Percentiles rank a stretch among this genome's conserved stretches.
Conservation (phyloP, 2,329 filamentous ascomycete genomes). For the Aphanocladium album region DNA sequence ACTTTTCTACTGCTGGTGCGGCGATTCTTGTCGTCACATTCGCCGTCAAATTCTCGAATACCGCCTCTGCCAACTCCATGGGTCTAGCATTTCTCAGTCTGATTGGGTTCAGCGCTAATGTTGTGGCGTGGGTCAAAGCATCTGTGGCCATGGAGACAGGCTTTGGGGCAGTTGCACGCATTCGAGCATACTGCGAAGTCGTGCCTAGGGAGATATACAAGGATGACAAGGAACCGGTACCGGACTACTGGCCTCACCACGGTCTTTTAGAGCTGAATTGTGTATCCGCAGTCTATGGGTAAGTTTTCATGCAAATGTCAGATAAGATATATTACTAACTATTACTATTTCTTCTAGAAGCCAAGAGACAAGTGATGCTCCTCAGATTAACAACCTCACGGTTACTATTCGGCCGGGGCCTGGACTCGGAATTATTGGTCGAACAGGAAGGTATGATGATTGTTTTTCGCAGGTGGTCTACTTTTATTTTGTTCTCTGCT, state of each 20-base stretch:
- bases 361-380: no score
- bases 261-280: background rate
- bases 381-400: background rate
- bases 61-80: background rate
- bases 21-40: background rate
- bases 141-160: background rate
- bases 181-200: background rate
- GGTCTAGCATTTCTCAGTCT: background rate
- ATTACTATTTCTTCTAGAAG: no score
- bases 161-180: background rate
- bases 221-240: background rate
- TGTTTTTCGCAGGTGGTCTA: no score
- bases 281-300: background rate
- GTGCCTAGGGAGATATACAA: background rate
- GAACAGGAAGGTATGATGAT: background rate
- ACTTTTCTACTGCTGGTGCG: conserved; percentile 24
- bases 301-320: background rate
- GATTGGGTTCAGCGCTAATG: background rate
- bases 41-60: background rate
- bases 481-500: background rate
- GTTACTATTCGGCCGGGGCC: background rate
- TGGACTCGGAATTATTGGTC: background rate
- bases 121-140: background rate
- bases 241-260: background rate
- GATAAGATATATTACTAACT: no score